A percentile compares a stretch with the other conserved stretches of the same genome.
Evolutionary conservation across 169 alveolate genomes (phyloP).

Genomic region (Plasmodium falciparum): DNA sequence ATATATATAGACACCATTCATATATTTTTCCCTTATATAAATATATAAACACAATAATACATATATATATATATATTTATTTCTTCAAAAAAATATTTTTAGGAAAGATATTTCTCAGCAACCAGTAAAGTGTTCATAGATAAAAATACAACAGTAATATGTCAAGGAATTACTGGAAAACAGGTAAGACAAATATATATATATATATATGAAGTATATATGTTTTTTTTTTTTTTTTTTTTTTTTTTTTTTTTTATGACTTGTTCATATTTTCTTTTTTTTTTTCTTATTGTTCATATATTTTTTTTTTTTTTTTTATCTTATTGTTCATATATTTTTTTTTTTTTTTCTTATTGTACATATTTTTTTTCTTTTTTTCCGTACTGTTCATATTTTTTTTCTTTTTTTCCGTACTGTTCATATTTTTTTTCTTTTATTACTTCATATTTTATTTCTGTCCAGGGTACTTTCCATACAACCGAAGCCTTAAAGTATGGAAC

Average conservation of each 20-base stretch:
- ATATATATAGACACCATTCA: neutral
- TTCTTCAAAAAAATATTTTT: conserved; percentile 3
- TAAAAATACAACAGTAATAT: conserved; percentile 92
- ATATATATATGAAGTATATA: too few relatives aligned
- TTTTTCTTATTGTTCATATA: too few relatives aligned
- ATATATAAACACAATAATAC: neutral
- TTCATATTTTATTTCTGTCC: conserved; percentile 37
- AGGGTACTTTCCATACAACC: conserved; percentile 94
- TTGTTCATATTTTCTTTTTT: conserved; percentile 5
- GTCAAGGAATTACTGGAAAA: conserved; percentile 95
- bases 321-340: neutral
- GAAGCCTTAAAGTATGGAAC: conserved; percentile 93
- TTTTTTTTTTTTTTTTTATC: too few relatives aligned
- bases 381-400: neutral
- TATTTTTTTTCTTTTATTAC: neutral
- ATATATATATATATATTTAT: neutral
- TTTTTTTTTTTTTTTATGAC: conserved; percentile 19
- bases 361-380: neutral
- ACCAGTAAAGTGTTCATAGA: conserved; percentile 91
- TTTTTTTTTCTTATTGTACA: neutral
- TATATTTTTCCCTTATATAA: neutral
- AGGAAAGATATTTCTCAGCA: conserved; percentile 78
- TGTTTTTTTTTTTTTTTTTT: conserved; percentile 11
- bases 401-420: neutral
- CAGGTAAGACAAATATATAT: conserved; percentile 86